These are phyloP conservation scores for Populus deltoides DNA, from an alignment of 345 rosid species.

Conservation along the genomic window DNA sequence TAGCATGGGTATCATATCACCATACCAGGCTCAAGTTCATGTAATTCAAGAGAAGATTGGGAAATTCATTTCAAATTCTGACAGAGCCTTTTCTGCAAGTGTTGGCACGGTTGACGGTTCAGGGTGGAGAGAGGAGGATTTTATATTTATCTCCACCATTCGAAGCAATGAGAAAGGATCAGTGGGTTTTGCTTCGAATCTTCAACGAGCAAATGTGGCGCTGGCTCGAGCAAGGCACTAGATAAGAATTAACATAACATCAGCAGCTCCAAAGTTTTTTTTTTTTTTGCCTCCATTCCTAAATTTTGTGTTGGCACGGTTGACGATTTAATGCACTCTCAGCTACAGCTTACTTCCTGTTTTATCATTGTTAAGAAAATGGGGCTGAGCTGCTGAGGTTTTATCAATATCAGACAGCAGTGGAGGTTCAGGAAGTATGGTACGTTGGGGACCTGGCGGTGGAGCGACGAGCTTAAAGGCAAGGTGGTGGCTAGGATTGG, in stretches of 20 bases:
- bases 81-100: slow-evolving; percentile 26
- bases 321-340: no score
- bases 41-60: slow-evolving; percentile 45
- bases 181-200: slow-evolving; percentile 34
- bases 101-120: slow-evolving; percentile 48
- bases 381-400: no score
- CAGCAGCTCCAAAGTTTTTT: not conserved
- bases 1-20: slow-evolving; percentile 22
- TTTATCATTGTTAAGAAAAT: no score
- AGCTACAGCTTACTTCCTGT: no score
- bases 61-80: not conserved
- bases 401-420: no score
- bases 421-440: no score
- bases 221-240: slow-evolving; percentile 38
- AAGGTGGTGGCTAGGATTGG: no score
- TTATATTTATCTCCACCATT: slow-evolving; percentile 51
- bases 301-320: no score
- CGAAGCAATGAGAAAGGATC: slow-evolving; percentile 37
- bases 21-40: slow-evolving; percentile 24
- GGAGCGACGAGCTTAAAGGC: no score
- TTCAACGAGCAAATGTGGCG: slow-evolving; percentile 15
- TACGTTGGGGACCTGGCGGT: no score
- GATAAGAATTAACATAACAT: not conserved
- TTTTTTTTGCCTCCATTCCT: not conserved
- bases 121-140: slow-evolving; percentile 48